Evolutionary conservation across 345 rosid genomes (phyloP).

Genomic region (Hibiscus syriacus): DNA sequence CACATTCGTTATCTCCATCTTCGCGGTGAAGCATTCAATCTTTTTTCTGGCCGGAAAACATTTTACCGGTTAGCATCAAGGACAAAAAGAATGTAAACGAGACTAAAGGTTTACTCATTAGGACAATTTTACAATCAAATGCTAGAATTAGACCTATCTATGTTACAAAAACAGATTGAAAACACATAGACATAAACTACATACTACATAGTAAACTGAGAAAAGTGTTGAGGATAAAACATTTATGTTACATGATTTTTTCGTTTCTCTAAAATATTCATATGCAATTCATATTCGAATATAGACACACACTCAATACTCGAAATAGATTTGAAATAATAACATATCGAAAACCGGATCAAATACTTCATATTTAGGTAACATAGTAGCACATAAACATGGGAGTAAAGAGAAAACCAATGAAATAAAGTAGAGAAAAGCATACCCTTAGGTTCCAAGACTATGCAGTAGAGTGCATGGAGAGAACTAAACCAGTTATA

Average conservation of each 20-base stretch:
- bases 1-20: conserved; percentile 72
- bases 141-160: background rate
- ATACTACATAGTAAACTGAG: too few relatives aligned
- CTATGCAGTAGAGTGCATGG: conserved; percentile 10
- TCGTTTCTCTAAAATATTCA: background rate
- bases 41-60: background rate
- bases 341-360: background rate
- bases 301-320: too few relatives aligned
- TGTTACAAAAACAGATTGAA: background rate
- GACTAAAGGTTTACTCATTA: background rate
- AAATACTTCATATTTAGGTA: background rate
- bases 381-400: background rate
- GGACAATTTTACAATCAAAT: background rate
- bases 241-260: background rate
- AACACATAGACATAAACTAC: background rate
- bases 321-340: background rate
- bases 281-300: background rate
- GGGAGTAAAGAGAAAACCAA: background rate
- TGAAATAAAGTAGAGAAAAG: background rate
- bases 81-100: background rate
- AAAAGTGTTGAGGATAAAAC: background rate
- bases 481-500: conserved; percentile 3
- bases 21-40: background rate
- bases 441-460: conserved; percentile 9
- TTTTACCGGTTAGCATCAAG: background rate